Conservation (phyloP, 1,284 basidiomycete species). For the Trametes sp. region DNA sequence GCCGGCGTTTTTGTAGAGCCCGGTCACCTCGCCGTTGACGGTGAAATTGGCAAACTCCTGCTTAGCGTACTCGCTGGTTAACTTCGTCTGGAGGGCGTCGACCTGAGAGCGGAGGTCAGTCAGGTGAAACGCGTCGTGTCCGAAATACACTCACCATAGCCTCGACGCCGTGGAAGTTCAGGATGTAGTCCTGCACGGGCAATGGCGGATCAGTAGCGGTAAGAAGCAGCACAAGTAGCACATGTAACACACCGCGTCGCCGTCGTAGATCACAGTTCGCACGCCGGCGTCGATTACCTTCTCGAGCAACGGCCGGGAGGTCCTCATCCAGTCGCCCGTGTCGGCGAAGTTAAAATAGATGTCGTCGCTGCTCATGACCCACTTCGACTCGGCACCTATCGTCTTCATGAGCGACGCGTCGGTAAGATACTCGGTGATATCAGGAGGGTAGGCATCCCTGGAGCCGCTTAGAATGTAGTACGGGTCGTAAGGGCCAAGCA, state of each 20-base stretch:
- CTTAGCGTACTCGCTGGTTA: conserved; percentile 42
- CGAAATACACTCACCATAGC: conserved; percentile 53
- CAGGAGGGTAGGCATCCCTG: conserved; percentile 64
- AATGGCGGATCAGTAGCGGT: conserved; percentile 11
- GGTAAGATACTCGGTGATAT: conserved; percentile 53
- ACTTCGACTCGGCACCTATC: conserved; percentile 60
- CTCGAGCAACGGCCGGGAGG: conserved; percentile 60
- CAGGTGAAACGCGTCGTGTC: background rate
- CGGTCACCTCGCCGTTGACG: conserved; percentile 58
- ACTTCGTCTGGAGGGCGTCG: conserved; percentile 31
- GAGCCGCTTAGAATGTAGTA: conserved; percentile 61
- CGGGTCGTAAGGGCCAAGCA: conserved; percentile 56
- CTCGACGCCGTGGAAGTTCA: conserved; percentile 68
- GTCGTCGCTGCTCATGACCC: conserved; percentile 52
- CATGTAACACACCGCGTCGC: conserved; percentile 53
- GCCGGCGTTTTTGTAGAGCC: conserved; percentile 66
- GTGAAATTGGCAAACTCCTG: conserved; percentile 57
- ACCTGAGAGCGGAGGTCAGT: conserved; percentile 25
- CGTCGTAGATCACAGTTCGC: conserved; percentile 59
- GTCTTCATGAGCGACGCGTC: conserved; percentile 42
- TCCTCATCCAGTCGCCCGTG: conserved; percentile 73
- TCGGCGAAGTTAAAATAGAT: conserved; percentile 64
- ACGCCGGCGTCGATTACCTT: conserved; percentile 68
- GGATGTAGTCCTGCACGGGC: conserved; percentile 57
- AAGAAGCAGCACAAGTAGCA: conserved; percentile 22